Evolutionary conservation across 257 asterid genomes (phyloP).

Genomic region (Solanum neorickii): DNA sequence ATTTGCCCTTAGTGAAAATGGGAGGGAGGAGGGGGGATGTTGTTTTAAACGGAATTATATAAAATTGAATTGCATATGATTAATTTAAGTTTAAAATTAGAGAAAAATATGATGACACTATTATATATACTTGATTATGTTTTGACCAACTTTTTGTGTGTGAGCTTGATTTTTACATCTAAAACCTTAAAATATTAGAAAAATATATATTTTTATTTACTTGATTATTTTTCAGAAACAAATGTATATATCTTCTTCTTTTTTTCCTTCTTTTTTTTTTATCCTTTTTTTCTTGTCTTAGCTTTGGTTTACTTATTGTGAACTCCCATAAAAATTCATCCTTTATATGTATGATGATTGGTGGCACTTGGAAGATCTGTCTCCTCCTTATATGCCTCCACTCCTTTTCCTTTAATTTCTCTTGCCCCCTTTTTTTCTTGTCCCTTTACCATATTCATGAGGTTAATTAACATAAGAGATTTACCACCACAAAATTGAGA

Average conservation of each 20-base stretch:
- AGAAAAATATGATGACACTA: not conserved
- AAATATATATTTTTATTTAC: not conserved
- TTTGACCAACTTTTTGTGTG: rapidly evolving
- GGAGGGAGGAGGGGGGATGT: not conserved
- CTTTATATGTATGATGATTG: not conserved
- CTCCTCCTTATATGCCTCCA: not conserved
- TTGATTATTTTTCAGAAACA: not conserved
- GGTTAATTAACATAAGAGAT: not conserved
- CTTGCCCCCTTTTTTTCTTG: not conserved
- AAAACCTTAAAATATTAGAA: not conserved
- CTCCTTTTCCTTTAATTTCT: not conserved
- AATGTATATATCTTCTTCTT: not conserved
- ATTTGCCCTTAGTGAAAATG: no score
- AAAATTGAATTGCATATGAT: not conserved
- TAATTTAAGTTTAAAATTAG: not conserved
- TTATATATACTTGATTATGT: not conserved
- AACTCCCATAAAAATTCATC: not conserved
- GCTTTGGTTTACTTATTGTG: not conserved
- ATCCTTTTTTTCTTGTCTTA: not conserved
- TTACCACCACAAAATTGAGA: not conserved
- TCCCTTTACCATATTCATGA: not conserved
- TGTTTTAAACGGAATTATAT: not conserved
- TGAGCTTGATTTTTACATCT: not conserved
- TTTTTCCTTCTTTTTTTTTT: no score
- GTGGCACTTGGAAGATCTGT: not conserved